Evolutionary conservation across 1,284 basidiomycete genomes (phyloP), one percentile per base, ranked within the genome.

Genomic region (Moniliophthora roreri): DNA sequence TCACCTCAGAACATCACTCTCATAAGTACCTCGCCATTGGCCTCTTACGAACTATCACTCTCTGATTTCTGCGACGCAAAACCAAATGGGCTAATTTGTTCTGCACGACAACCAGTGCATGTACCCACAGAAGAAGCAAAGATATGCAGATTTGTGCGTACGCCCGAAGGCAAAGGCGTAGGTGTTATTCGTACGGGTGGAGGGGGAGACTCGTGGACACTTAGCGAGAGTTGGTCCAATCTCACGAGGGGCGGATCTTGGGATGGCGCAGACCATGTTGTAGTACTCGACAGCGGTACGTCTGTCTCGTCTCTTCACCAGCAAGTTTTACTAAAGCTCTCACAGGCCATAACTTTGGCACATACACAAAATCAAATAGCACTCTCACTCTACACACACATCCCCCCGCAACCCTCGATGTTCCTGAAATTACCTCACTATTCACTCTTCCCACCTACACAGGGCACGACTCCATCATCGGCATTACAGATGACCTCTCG

Each of bases 91-190:
- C 66, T 91, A 23, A 67, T 56, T 35, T 64, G 78, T 23, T 65
- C 66, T 56, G 70, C 74, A 10, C 69, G 63, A 50, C 68, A 69
- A 50, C 63, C 70, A 23, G 71, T 77, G 20, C 69, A 70, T 34
- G 63, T 74, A 21, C 63, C 69, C 20, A 72, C 73, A 53, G 82
- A 85, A 60, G 75, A 81, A 24, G 71, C 72, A 20, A 70, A 70
- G 50, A 81, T 91, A 48, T 59, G 75, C 9, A 73, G 77, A 32
- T 85, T 91, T 59, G 79, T 89, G 26, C 78, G 89, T 54, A 91
- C 89, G 4, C 85, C 89, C 1, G 86, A 90, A 54, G 89, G 90
- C 2, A 76, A 75, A 53, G 89, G 87, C 7, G 76, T 92, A 39
- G 88, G 81, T 11, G 79, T 85, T 10, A 69, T 87, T 36, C 79